Evolutionary conservation across 2,329 filamentous ascomycete species (phyloP).

Genomic region (Cercospora canescens): DNA sequence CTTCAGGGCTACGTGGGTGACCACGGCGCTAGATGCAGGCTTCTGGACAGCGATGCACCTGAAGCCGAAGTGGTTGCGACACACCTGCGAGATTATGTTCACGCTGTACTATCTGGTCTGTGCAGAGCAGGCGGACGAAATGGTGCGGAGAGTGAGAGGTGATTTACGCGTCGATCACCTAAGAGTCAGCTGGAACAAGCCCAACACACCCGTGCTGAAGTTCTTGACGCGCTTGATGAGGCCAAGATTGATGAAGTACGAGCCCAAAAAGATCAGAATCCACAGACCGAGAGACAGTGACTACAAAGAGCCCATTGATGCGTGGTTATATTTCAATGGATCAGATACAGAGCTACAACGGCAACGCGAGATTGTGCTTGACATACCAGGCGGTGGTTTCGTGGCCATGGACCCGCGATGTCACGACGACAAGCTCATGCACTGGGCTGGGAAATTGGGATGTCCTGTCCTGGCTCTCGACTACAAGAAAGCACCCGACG

Average conservation of each 20-base stretch:
- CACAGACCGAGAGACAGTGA: conserved; percentile 75
- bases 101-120: conserved; percentile 88
- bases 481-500: conserved; percentile 84
- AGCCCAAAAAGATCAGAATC: conserved; percentile 80
- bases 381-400: conserved; percentile 92
- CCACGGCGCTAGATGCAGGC: conserved; percentile 90
- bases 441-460: conserved; percentile 87
- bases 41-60: conserved; percentile 99
- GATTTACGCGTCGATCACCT: conserved; percentile 88
- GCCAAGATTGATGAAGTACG: conserved; percentile 77
- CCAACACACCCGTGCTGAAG: conserved; percentile 79
- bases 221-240: conserved; percentile 72
- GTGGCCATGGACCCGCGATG: conserved; percentile 95
- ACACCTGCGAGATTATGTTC: conserved; percentile 80
- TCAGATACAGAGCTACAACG: conserved; percentile 74
- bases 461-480: conserved; percentile 89
- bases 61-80: conserved; percentile 73
- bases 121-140: conserved; percentile 93
- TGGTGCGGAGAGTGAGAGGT: conserved; percentile 85
- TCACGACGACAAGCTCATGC: conserved; percentile 89
- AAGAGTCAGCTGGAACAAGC: conserved; percentile 93
- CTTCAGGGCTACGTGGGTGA: conserved; percentile 95
- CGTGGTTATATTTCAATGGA: conserved; percentile 94
- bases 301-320: conserved; percentile 79
- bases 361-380: conserved; percentile 77